Percentiles rank a stretch among this genome's conserved stretches.
These are phyloP conservation scores for Geranium brycei DNA, from an alignment of 345 rosid genomes.

Conservation along the genomic window DNA sequence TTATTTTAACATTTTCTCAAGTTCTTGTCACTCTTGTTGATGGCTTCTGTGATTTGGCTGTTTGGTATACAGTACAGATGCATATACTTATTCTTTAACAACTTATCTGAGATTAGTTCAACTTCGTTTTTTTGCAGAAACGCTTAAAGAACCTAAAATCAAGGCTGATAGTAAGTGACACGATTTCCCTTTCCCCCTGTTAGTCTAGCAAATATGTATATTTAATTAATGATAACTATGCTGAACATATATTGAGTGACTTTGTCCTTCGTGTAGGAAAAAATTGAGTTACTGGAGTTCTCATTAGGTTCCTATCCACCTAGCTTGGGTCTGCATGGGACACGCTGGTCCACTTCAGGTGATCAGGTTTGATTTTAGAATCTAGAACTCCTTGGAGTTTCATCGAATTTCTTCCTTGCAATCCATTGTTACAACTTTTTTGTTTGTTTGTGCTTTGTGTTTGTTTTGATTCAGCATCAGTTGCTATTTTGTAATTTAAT, in stretches of 20 bases:
- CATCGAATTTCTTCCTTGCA: neutral
- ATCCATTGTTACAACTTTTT: too few relatives aligned
- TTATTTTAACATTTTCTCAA: too few relatives aligned
- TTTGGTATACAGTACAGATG: too few relatives aligned
- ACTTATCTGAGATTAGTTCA: too few relatives aligned
- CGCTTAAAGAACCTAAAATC: constrained; percentile 61
- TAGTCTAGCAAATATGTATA: constrained; percentile 1
- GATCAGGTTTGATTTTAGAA: constrained; percentile 54
- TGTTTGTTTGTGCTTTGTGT: too few relatives aligned
- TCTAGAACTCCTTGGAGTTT: neutral
- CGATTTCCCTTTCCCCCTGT: constrained; percentile 3
- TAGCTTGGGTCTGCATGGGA: constrained; percentile 66
- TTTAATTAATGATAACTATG: neutral
- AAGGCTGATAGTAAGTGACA: constrained; percentile 57
- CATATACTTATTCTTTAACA: too few relatives aligned
- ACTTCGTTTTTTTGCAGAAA: constrained; percentile 39
- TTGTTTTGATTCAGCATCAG: too few relatives aligned
- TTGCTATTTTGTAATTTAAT: too few relatives aligned
- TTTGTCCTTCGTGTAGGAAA: constrained; percentile 40
- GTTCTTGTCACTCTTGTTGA: too few relatives aligned
- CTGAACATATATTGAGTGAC: constrained; percentile 8
- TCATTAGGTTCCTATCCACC: constrained; percentile 77
- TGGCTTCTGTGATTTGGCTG: too few relatives aligned
- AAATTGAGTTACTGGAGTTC: constrained; percentile 65
- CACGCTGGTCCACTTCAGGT: constrained; percentile 64